These are phyloP conservation scores for Fusarium coffeatum DNA, from an alignment of 2,329 filamentous ascomycete species.

Conservation along the genomic window DNA sequence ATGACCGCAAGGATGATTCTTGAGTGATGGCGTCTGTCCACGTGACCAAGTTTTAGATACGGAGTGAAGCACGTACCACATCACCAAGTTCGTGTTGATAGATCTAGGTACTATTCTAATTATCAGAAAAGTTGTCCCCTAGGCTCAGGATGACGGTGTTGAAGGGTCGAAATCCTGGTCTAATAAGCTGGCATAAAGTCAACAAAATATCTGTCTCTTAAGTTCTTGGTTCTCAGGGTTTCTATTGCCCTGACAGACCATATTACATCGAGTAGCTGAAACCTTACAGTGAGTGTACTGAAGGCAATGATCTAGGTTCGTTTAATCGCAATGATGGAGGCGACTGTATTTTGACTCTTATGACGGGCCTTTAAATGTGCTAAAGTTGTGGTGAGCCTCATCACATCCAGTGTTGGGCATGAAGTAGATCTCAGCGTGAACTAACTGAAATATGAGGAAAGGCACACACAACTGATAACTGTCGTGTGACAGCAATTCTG, in stretches of 20 bases:
- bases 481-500: not conserved
- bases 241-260: not conserved
- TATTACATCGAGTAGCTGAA: not conserved
- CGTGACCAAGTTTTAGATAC: conserved; percentile 8
- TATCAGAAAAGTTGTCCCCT: not conserved
- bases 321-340: not conserved
- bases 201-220: not conserved
- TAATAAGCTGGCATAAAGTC: not conserved
- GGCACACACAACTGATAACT: not conserved
- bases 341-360: not conserved
- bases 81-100: not conserved
- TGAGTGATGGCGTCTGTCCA: conserved; percentile 13
- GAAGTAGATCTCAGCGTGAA: not conserved
- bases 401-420: not conserved
- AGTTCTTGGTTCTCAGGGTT: not conserved
- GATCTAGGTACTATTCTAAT: not conserved
- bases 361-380: not conserved
- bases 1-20: conserved; percentile 3
- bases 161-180: not conserved
- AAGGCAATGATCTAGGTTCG: not conserved
- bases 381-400: not conserved
- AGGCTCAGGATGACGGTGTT: not conserved
- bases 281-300: not conserved
- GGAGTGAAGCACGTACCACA: conserved; percentile 1
- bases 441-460: not conserved